Conservation (phyloP, 2,329 filamentous ascomycete genomes). For the Aureobasidium subglaciale region DNA sequence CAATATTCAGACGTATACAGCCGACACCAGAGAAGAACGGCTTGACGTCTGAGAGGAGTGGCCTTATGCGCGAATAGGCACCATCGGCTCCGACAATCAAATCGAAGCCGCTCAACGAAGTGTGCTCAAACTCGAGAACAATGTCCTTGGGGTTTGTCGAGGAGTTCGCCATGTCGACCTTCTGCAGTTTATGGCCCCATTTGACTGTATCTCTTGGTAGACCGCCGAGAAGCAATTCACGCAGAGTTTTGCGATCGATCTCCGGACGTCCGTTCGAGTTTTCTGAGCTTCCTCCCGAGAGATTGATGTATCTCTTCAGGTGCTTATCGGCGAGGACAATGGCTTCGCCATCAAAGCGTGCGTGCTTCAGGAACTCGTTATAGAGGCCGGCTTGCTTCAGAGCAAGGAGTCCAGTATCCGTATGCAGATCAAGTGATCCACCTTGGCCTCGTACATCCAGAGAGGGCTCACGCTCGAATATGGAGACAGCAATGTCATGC, state of each 20-base stretch:
- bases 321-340: conserved; percentile 36
- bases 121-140: conserved; percentile 26
- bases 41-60: conserved; percentile 24
- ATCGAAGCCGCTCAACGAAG: conserved; percentile 26
- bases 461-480: conserved; percentile 29
- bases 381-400: conserved; percentile 28
- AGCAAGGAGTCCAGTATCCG: conserved; percentile 28
- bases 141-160: not conserved
- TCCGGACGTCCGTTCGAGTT: conserved; percentile 28
- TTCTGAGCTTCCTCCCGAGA: conserved; percentile 24
- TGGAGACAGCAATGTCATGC: conserved; percentile 20
- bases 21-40: conserved; percentile 33
- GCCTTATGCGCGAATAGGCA: conserved; percentile 35
- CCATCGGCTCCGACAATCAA: conserved; percentile 41
- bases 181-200: conserved; percentile 29
- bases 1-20: conserved; percentile 28
- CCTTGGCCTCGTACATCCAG: conserved; percentile 28
- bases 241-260: conserved; percentile 31
- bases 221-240: conserved; percentile 29
- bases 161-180: conserved; percentile 16
- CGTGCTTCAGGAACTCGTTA: conserved; percentile 28
- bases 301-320: conserved; percentile 24
- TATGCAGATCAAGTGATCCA: conserved; percentile 32
- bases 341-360: conserved; percentile 38
- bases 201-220: conserved; percentile 24